Evolutionary conservation across 345 rosid genomes (phyloP), one percentile per base, ranked within the genome.

Genomic region (Euphorbia lathyris): DNA sequence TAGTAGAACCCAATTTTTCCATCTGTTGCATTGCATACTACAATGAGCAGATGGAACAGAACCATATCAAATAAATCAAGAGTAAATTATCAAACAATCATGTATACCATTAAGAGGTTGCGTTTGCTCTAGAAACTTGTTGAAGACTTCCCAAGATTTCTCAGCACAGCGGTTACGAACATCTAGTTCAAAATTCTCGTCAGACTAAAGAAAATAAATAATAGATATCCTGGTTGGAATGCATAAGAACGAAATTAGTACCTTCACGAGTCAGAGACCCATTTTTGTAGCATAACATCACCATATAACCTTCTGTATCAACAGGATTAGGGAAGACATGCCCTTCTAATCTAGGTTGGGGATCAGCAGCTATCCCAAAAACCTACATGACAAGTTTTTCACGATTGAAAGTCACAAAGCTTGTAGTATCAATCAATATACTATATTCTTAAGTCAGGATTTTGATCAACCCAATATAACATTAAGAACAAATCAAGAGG

Each of bases 211-310:
- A 58, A 40, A 16, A 42, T 23, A 58, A 40, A 16, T 32, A 26
- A n/a, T 34, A 65, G 60, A 45, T 57, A 57, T 45, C n/a, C 59
- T 29, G 22, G 30, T n/a, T 22, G 30, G 66, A 63, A 75, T 17
- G 61, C 16, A 71, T 9, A 70, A 17, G 59, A 43, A 30, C 22
- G 14, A 63, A 42, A 50, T 10, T 27, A 50, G 19, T 74, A 92
- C 97, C 97, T 90, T 95, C 99, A 60, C 93, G 95, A 48, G 91
- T 84, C 66, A 92, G 83, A 74, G 99, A 93, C n/a, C 86, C 97
- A 76, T 93, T 91, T 81, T 90, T 88, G 87, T 90, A 92, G 50
- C 74, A 77, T 78, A 95, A 74, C 97, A 95, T 92, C 66, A 92
- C 88, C 97, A 92, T 92, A 81, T 92, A 95, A 74, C 97, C 87